Percentiles rank a stretch among this genome's conserved stretches.
Conservation (phyloP, 2,329 filamentous ascomycete genomes). For the Aspergillus alliaceus region DNA sequence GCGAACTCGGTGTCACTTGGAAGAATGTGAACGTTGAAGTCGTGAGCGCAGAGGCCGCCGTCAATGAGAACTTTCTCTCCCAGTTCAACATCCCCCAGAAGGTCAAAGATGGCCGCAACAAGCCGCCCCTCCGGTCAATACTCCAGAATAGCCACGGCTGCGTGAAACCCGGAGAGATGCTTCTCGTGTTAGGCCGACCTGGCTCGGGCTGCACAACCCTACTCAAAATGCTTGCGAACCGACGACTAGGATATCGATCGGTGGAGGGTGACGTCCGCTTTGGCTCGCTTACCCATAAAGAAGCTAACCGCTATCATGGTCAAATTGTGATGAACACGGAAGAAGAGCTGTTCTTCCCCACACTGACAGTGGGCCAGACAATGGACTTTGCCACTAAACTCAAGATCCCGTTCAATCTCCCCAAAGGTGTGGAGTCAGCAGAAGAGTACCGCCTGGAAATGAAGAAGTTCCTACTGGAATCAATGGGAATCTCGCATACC, state of each 20-base stretch:
- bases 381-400: slow-evolving; percentile 39
- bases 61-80: slow-evolving; percentile 65
- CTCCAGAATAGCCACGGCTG: slow-evolving; percentile 66
- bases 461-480: slow-evolving; percentile 2
- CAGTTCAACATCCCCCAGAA: slow-evolving; percentile 58
- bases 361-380: slow-evolving; percentile 50
- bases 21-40: slow-evolving; percentile 64
- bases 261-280: slow-evolving; percentile 60
- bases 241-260: slow-evolving; percentile 57
- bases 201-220: slow-evolving; percentile 71
- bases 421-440: not conserved
- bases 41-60: slow-evolving; percentile 59
- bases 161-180: slow-evolving; percentile 71
- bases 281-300: slow-evolving; percentile 44
- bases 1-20: slow-evolving; percentile 65
- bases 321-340: slow-evolving; percentile 58
- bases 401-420: slow-evolving; percentile 2
- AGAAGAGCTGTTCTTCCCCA: slow-evolving; percentile 51
- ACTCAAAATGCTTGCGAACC: slow-evolving; percentile 68
- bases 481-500: slow-evolving; percentile 4
- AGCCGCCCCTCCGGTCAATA: slow-evolving; percentile 63
- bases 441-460: slow-evolving; percentile 2
- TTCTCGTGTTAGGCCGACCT: slow-evolving; percentile 67
- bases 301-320: slow-evolving; percentile 50
- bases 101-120: slow-evolving; percentile 54